Base-by-base conservation (phyloP, 108 stramenopile species). In the Nitzschia palea region DNA sequence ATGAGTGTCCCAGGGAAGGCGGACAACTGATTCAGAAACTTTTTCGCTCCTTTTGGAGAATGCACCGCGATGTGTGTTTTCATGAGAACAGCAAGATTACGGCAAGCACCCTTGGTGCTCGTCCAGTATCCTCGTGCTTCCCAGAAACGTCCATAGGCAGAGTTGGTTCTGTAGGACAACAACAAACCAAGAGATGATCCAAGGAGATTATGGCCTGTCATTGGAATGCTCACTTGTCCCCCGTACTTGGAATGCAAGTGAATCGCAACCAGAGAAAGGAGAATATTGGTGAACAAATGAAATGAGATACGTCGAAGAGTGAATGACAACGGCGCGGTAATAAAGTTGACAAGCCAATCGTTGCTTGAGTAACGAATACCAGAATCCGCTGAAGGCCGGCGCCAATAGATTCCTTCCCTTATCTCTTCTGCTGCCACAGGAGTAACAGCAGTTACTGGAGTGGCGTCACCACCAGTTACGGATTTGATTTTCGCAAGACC, bases 81-180 rank as follows among this genome's bases (percentile, higher is more conserved):
- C 33, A 59, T 63, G 35, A 77, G 67, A 29, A 83, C 53, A 4
- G 84, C 86, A 45, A 85, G 31, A 44, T 77, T 80, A 3, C 86
- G 71, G 44, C 81, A 70, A 0, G 53, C 62, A 44, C 69, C 34
- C 26, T 68, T 56, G 43, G 77, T 42, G 27, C 67, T 74, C 54
- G 77, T 58, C 84, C 84, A 87, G 44, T 80, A 45, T 40, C 73
- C 75, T 44, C 84, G 57, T 30, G 83, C 86, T 36, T 87, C 86
- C 73, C 77, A 80, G 57, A 81, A 86, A 20, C 86, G 74, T 25
- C 63, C 35, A 48, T 86, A 86, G 14, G 83, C 77, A 30, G 80
- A 65, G 55, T 86, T 86, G 15, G 86, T 86, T 48, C 74, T 65
- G 66, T 84, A 87, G 10, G 78, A 83, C 4, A 87, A 77, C 23